Evolutionary conservation across 352 stramenopile species (phyloP), one percentile per base, ranked within the genome.

Genomic region (Aphanomyces stellatus): DNA sequence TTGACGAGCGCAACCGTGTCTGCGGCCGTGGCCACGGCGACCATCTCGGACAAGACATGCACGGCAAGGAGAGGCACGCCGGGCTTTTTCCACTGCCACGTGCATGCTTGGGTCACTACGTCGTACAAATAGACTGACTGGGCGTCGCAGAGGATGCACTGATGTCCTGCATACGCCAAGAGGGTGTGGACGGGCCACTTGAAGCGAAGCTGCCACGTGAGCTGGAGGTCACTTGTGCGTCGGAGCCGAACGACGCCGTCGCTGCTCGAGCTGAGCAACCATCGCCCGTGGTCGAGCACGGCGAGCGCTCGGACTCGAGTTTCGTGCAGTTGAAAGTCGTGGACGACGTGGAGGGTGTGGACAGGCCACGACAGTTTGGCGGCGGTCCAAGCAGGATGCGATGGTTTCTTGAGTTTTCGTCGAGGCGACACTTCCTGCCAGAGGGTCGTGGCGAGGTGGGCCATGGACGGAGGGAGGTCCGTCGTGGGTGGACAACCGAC

Each of bases 131-230:
- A 67, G 3, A 67, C 60, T 8, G 48, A 57, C 28, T 51, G 43
- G 4, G 37, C 13, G 37, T 67, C 60, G 24, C 60, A 57, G 7
- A 67, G 4, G 3, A 67, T 8, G 33, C 19, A 67, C 8, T 19
- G 22, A n/a, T 27, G 41, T 8, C 60, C 24, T 37, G 4, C 3
- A 10, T 22, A 31, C 11, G 22, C 48, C 13, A 22, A 49, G 8
- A 19, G 60, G 28, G 46, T 22, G 25, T 60, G 46, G 15, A 67
- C 49, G 10, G 40, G 27, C 60, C 60, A 67, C 34, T 67, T 57
- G 49, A 57, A 57, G 15, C 30, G n/a, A 22, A 19, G 22, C 25
- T 57, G 60, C 49, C 46, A 49, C 19, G 42, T 8, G n/a, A 35
- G 22, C 11, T 35, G 19, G 25, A 67, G 51, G 37, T 67, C 42